Percentiles rank a stretch among this genome's conserved stretches.
phyloP scores from a whole-genome alignment of 75 land plant species.

The Pinus albicaulis region DNA sequence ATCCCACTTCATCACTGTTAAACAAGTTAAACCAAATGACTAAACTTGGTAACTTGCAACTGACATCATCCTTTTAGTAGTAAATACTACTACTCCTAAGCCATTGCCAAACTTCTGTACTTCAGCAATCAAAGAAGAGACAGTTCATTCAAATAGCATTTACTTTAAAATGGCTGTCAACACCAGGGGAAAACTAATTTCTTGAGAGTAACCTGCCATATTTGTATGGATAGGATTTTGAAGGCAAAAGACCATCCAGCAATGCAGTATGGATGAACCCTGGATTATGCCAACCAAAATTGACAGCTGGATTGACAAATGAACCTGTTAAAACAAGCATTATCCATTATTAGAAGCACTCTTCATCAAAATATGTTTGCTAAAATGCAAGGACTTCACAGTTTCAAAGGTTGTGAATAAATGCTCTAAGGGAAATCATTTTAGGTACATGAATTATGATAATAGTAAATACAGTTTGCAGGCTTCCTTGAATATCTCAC shows the following conservation, averaged over 20 bases:
- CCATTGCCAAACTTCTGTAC: background rate
- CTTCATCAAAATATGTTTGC: background rate
- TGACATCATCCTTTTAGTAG: background rate
- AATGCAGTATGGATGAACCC: conserved; percentile 40
- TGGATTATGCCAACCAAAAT: conserved; percentile 55
- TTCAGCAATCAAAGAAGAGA: background rate
- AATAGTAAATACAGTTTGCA: background rate
- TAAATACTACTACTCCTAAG: background rate
- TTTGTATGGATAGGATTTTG: conserved; percentile 20
- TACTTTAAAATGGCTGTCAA: background rate
- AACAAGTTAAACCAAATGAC: background rate
- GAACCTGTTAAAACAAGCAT: conserved; percentile 11
- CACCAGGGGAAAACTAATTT: background rate
- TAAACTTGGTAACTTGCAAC: background rate
- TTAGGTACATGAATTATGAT: background rate
- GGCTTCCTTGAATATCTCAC: background rate
- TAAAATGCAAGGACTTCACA: background rate
- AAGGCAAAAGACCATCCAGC: conserved; percentile 31
- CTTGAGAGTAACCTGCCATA: conserved; percentile 31
- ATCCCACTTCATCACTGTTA: conserved; percentile 36
- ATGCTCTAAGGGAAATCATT: background rate
- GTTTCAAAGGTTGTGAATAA: background rate
- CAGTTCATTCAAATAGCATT: background rate
- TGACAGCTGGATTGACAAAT: conserved; percentile 21
- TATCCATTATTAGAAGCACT: background rate